Evolutionary conservation across 176 grass and related monocot species (phyloP).

Genomic region (Triticum urartu): DNA sequence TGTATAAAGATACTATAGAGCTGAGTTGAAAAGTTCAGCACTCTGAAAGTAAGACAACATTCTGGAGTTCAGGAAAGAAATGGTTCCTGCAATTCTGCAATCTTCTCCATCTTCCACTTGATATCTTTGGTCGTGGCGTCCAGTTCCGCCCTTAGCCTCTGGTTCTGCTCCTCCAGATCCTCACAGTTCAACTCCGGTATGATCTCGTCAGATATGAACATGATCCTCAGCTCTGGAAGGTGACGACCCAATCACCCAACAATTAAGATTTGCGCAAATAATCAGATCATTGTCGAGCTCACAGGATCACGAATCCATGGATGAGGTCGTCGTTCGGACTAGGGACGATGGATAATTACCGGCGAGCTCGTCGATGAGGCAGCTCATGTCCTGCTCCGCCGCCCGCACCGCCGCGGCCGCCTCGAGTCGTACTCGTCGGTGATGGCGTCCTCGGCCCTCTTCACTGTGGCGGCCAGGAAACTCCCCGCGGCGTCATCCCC

Average conservation of each 20-base stretch:
- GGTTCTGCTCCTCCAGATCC: constrained; percentile 3
- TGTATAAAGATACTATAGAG: background rate
- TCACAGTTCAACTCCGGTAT: background rate
- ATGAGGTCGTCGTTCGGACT: background rate
- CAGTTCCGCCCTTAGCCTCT: background rate
- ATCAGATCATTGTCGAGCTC: background rate
- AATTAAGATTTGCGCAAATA: background rate
- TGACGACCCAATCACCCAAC: background rate
- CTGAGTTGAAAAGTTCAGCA: background rate
- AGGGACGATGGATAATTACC: background rate
- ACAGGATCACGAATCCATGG: background rate
- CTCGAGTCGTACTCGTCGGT: background rate
- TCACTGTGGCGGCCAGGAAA: constrained; percentile 6
- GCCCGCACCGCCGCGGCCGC: background rate
- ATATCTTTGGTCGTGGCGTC: background rate
- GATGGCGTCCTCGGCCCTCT: constrained; percentile 31
- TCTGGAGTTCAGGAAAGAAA: background rate
- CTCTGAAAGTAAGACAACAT: background rate
- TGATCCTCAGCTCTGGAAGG: background rate
- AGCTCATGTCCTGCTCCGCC: background rate
- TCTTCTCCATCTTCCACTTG: background rate
- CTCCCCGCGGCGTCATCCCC: background rate
- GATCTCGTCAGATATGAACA: background rate
- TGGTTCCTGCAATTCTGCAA: constrained; percentile 7
- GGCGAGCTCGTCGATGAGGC: background rate